These are phyloP conservation scores for Arabidopsis suecica DNA, from an alignment of 345 rosid species.

Conservation along the genomic window DNA sequence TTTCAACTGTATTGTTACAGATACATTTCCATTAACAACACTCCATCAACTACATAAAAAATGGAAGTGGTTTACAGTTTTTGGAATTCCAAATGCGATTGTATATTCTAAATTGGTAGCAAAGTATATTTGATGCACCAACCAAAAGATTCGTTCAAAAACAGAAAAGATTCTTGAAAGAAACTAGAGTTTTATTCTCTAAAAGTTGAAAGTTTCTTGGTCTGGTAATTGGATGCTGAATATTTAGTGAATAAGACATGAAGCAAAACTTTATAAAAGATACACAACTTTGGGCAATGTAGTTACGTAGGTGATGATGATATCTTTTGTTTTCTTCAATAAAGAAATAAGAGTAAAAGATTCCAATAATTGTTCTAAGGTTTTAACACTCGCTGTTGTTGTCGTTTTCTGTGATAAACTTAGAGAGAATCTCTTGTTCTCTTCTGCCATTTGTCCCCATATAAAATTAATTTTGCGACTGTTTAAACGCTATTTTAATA, in stretches of 20 bases:
- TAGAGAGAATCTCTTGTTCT: conserved; percentile 26
- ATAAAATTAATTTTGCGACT: neutral
- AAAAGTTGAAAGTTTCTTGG: conserved; percentile 26
- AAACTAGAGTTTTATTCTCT: neutral
- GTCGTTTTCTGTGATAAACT: conserved; percentile 15
- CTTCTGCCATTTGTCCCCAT: conserved; percentile 18
- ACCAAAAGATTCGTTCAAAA: conserved; percentile 23
- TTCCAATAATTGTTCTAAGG: conserved; percentile 37
- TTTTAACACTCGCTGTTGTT: conserved; percentile 34
- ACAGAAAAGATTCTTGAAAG: neutral
- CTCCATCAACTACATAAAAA: neutral
- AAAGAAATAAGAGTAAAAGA: conserved; percentile 32
- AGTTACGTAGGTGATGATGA: conserved; percentile 47
- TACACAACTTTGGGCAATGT: conserved; percentile 30
- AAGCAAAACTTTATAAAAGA: neutral
- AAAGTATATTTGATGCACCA: conserved; percentile 26
- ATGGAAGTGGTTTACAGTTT: neutral
- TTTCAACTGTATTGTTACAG: too few relatives aligned
- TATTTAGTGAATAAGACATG: conserved; percentile 2
- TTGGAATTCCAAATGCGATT: neutral
- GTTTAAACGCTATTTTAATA: neutral
- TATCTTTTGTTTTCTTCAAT: conserved; percentile 23
- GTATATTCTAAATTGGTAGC: conserved; percentile 10
- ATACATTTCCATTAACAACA: neutral
- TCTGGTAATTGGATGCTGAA: conserved; percentile 31